These are phyloP conservation scores for Penicillium waksmanii DNA, from an alignment of 495 filamentous ascomycete species.

Conservation along the genomic window DNA sequence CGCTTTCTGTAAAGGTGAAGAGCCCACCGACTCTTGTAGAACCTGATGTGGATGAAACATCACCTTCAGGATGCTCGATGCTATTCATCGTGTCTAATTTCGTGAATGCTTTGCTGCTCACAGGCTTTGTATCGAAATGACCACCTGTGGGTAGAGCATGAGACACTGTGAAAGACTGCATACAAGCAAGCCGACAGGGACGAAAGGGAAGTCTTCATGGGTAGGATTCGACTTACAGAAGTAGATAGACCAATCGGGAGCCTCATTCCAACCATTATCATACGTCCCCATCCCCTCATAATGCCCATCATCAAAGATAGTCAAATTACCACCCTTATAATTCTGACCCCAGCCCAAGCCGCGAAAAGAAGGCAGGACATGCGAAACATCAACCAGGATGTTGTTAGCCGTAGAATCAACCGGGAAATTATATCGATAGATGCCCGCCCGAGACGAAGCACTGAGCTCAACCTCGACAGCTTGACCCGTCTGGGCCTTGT, in stretches of 20 bases:
- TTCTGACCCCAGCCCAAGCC: slow-evolving; percentile 63
- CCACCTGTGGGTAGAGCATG: slow-evolving; percentile 41
- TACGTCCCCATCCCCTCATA: slow-evolving; percentile 70
- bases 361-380: slow-evolving; percentile 66
- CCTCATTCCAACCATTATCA: slow-evolving; percentile 65
- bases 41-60: slow-evolving; percentile 31
- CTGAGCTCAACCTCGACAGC: slow-evolving; percentile 63
- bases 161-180: background rate
- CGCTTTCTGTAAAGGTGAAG: slow-evolving; percentile 37
- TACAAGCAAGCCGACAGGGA: no score
- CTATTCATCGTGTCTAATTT: slow-evolving; percentile 34
- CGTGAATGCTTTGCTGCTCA: slow-evolving; percentile 35
- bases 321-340: slow-evolving; percentile 68
- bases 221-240: slow-evolving; percentile 53
- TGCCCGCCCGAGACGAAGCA: slow-evolving; percentile 63
- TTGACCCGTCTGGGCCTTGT: slow-evolving; percentile 56
- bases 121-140: slow-evolving; percentile 55
- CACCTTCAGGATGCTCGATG: slow-evolving; percentile 30
- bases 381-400: slow-evolving; percentile 71
- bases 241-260: slow-evolving; percentile 65
- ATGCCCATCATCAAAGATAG: slow-evolving; percentile 51
- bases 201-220: no score
- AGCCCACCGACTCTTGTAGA: slow-evolving; percentile 38
- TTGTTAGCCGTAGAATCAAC: slow-evolving; percentile 38
- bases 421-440: slow-evolving; percentile 67